phyloP scores from a whole-genome alignment of 2,329 filamentous ascomycete species.

The Fusarium sp. region DNA sequence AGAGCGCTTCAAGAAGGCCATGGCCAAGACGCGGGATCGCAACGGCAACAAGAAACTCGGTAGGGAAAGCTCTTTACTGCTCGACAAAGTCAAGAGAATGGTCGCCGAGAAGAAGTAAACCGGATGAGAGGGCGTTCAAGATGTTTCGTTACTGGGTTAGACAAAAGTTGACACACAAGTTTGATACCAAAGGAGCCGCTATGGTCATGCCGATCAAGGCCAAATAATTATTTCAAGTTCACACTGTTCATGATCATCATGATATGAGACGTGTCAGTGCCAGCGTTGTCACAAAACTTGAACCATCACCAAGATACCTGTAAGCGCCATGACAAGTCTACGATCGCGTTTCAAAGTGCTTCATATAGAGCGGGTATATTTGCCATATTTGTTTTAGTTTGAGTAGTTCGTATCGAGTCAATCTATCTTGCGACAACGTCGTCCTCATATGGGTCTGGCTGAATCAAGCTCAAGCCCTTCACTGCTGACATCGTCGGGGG shows the following conservation, averaged over 20 bases:
- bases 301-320: not conserved
- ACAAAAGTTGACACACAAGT: conserved; percentile 32
- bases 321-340: not conserved
- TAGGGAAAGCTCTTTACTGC: conserved; percentile 79
- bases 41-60: conserved; percentile 84
- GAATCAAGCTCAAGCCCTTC: not conserved
- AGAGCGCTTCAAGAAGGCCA: conserved; percentile 72
- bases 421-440: not conserved
- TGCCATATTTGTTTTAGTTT: not conserved
- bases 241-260: not conserved
- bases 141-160: conserved; percentile 29
- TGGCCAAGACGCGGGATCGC: conserved; percentile 80
- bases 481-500: not conserved
- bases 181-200: conserved; percentile 24
- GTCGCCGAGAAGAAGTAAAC: conserved; percentile 59
- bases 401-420: not conserved
- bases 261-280: not conserved
- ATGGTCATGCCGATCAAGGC: conserved; percentile 18
- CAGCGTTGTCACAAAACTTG: not conserved
- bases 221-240: not conserved
- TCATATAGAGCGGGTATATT: not conserved
- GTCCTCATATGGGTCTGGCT: not conserved
- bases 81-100: conserved; percentile 82
- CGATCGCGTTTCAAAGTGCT: conserved; percentile 12
- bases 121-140: conserved; percentile 29